Evolutionary conservation across 768 basidiomycete genomes (phyloP).

Genomic region (Cystofilobasidium bisporidii): DNA sequence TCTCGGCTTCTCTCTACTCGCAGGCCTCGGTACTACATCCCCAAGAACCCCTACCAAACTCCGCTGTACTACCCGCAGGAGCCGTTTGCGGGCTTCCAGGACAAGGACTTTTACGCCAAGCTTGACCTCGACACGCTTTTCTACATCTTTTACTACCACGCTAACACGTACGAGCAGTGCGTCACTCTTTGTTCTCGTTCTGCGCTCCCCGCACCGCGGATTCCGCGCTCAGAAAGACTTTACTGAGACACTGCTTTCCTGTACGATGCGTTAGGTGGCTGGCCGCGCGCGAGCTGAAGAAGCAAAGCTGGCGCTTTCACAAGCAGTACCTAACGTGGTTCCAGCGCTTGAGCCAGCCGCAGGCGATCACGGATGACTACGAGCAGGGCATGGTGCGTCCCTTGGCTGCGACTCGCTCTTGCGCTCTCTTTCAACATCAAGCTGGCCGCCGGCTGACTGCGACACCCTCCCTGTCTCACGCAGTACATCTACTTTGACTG

Average conservation of each 20-base stretch:
- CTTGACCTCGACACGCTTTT: conserved; percentile 95
- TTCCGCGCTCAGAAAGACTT: no score
- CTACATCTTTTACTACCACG: conserved; percentile 96
- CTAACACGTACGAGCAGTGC: conserved; percentile 95
- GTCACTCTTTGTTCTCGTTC: no score
- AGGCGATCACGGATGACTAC: conserved; percentile 97
- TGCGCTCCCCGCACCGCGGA: no score
- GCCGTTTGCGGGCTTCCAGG: conserved; percentile 67
- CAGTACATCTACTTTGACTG: conserved; percentile 79
- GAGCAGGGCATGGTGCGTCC: conserved; percentile 55
- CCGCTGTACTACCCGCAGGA: conserved; percentile 88
- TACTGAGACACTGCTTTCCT: no score
- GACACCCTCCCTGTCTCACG: no score
- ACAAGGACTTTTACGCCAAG: conserved; percentile 74
- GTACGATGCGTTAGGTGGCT: conserved; percentile 65
- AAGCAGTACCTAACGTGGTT: conserved; percentile 99
- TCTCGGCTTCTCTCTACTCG: neutral
- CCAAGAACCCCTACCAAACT: conserved; percentile 82
- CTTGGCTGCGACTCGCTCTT: no score
- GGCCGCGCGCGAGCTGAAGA: conserved; percentile 91
- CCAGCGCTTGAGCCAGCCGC: conserved; percentile 94
- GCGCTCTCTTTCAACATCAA: no score
- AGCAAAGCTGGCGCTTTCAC: conserved; percentile 98
- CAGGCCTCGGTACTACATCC: conserved; percentile 94
- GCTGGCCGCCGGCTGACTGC: no score